phyloP scores from a whole-genome alignment of 2,329 filamentous ascomycete genomes.

The Colletotrichum tropicicola region DNA sequence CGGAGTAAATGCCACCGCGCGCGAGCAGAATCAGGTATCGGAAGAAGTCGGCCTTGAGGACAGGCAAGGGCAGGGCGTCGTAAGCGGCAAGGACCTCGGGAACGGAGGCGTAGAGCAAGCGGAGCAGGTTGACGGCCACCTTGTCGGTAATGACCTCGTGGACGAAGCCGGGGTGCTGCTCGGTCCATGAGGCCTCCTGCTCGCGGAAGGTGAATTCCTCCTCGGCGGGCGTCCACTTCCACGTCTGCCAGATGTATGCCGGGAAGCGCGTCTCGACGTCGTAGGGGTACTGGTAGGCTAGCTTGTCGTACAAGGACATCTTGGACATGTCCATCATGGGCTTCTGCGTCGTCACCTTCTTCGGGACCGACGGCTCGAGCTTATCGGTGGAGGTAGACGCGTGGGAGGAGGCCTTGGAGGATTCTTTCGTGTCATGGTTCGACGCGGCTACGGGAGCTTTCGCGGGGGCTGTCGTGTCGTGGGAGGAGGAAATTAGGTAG shows the following conservation, averaged over 20 bases:
- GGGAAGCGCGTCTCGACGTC: constrained; percentile 89
- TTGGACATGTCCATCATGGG: constrained; percentile 74
- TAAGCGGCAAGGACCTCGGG: constrained; percentile 84
- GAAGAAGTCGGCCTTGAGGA: constrained; percentile 84
- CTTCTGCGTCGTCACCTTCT: constrained; percentile 62
- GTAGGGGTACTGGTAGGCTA: constrained; percentile 95
- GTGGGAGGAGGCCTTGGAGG: not conserved
- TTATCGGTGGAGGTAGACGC: not conserved
- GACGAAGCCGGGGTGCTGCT: constrained; percentile 87
- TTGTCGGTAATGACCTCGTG: constrained; percentile 97
- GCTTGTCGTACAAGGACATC: constrained; percentile 79
- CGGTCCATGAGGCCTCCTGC: constrained; percentile 89
- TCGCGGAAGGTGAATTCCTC: constrained; percentile 82
- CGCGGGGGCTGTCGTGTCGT: constrained; percentile 43
- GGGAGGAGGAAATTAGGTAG: constrained; percentile 73
- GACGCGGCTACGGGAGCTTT: constrained; percentile 34
- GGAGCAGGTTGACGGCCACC: constrained; percentile 82
- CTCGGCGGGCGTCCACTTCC: constrained; percentile 86
- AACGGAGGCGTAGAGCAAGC: constrained; percentile 84
- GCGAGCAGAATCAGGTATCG: constrained; percentile 74
- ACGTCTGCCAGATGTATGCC: constrained; percentile 99
- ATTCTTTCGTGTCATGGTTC: constrained; percentile 22
- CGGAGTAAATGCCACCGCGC: constrained; percentile 77
- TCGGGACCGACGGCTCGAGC: constrained; percentile 14
- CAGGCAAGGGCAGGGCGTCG: constrained; percentile 74